phyloP scores from a whole-genome alignment of 2,329 filamentous ascomycete species.

The Diplodia intermedia region DNA sequence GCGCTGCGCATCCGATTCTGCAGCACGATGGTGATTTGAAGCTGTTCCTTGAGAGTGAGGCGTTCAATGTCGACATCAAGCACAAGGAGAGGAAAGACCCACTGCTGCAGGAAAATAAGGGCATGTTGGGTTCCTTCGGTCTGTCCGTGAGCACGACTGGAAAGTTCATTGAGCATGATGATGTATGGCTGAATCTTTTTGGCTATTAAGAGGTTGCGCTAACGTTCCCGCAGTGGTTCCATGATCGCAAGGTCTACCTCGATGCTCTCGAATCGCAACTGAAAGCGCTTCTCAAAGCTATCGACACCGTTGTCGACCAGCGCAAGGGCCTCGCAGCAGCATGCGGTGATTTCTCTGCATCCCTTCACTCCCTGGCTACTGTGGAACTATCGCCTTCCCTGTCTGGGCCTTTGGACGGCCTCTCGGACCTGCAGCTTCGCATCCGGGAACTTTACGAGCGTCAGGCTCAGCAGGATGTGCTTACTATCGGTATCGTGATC shows the following conservation, averaged over 20 bases:
- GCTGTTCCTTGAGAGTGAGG: conserved; percentile 94
- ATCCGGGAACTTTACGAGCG: conserved; percentile 95
- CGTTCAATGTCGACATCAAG: conserved; percentile 96
- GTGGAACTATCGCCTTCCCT: conserved; percentile 91
- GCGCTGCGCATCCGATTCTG: conserved; percentile 82
- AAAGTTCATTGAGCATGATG: conserved; percentile 98
- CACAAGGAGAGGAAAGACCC: conserved; percentile 94
- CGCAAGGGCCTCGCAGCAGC: conserved; percentile 93
- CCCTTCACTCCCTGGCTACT: conserved; percentile 87
- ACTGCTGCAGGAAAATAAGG: conserved; percentile 86
- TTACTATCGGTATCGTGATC: conserved; percentile 96
- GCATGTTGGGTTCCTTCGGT: conserved; percentile 85
- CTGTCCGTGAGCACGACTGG: conserved; percentile 73
- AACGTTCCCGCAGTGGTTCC: conserved; percentile 77
- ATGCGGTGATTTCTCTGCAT: conserved; percentile 90
- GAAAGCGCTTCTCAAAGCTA: conserved; percentile 87
- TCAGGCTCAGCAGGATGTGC: conserved; percentile 93
- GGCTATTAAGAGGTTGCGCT: conserved; percentile 25
- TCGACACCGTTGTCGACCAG: conserved; percentile 90
- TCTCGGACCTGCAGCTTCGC: conserved; percentile 91
- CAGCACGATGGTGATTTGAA: conserved; percentile 95
- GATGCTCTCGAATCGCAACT: conserved; percentile 92
- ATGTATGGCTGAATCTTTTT: conserved; percentile 63
- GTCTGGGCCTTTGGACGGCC: conserved; percentile 85
- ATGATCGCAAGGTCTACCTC: conserved; percentile 92